These are phyloP conservation scores for Scheffersomyces ergatensis DNA, from an alignment of 805 yeast species.

Conservation along the genomic window DNA sequence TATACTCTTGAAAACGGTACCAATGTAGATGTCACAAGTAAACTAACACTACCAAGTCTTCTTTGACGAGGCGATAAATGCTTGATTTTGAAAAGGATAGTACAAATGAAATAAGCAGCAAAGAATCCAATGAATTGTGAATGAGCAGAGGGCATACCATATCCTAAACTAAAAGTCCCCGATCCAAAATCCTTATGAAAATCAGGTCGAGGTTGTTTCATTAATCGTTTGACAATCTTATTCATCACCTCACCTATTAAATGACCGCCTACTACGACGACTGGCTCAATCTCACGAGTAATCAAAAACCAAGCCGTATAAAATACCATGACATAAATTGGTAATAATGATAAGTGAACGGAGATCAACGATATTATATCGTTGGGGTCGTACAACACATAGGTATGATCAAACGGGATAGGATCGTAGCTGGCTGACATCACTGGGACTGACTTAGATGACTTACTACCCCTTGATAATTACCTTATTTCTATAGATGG, in stretches of 20 bases:
- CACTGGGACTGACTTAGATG: too few relatives aligned
- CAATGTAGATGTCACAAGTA: conserved; percentile 27
- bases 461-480: too few relatives aligned
- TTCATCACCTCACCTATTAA: conserved; percentile 73
- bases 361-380: conserved; percentile 57
- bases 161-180: conserved; percentile 52
- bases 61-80: conserved; percentile 25
- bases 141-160: conserved; percentile 98
- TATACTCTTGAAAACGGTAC: conserved; percentile 75
- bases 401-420: conserved; percentile 81
- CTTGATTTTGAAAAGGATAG: conserved; percentile 39
- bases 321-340: conserved; percentile 74
- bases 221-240: conserved; percentile 57
- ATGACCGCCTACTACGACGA: conserved; percentile 83
- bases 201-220: conserved; percentile 76
- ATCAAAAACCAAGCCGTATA: conserved; percentile 81
- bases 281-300: conserved; percentile 83
- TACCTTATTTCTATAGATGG: too few relatives aligned
- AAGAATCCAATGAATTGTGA: conserved; percentile 93
- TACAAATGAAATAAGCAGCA: conserved; percentile 53
- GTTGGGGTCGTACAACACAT: conserved; percentile 70
- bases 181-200: conserved; percentile 44
- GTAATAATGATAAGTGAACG: conserved; percentile 77
- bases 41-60: conserved; percentile 20
- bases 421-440: conserved; percentile 22